Percentiles rank a stretch among this genome's conserved stretches.
Conservation (phyloP, 768 basidiomycete genomes). For the Mycena rosella region DNA sequence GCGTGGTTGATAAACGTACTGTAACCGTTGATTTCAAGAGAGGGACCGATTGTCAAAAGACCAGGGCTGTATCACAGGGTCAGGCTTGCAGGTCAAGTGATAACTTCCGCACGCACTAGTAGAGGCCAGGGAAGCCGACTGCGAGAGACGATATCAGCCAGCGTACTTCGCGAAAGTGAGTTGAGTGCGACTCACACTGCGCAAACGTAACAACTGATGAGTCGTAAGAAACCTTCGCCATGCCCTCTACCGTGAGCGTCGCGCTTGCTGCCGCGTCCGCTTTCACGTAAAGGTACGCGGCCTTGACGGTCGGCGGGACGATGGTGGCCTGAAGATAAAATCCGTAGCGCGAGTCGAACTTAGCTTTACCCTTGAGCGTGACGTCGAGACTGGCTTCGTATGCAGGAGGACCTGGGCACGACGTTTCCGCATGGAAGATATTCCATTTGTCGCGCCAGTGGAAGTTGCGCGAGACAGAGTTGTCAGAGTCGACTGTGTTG, state of each 20-base stretch:
- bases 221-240: too few relatives aligned
- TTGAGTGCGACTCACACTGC: too few relatives aligned
- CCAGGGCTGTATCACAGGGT: conserved; percentile 1
- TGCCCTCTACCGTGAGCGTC: too few relatives aligned
- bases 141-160: conserved; percentile 2
- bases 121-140: background rate
- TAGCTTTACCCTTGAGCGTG: too few relatives aligned
- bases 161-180: background rate
- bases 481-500: conserved; percentile 30
- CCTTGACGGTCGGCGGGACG: conserved; percentile 36
- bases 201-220: too few relatives aligned
- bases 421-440: conserved; percentile 26
- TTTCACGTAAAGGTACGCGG: background rate
- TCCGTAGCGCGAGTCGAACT: conserved; percentile 34
- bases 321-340: conserved; percentile 42
- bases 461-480: conserved; percentile 16
- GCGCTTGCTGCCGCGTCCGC: too few relatives aligned
- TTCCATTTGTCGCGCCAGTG: too few relatives aligned
- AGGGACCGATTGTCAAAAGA: background rate
- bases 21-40: background rate
- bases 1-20: too few relatives aligned
- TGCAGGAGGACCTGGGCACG: background rate
- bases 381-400: conserved; percentile 35
- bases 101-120: background rate
- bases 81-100: conserved; percentile 7